Evolutionary conservation across 2,329 filamentous ascomycete genomes (phyloP).

Genomic region (Penicillium crustosum): DNA sequence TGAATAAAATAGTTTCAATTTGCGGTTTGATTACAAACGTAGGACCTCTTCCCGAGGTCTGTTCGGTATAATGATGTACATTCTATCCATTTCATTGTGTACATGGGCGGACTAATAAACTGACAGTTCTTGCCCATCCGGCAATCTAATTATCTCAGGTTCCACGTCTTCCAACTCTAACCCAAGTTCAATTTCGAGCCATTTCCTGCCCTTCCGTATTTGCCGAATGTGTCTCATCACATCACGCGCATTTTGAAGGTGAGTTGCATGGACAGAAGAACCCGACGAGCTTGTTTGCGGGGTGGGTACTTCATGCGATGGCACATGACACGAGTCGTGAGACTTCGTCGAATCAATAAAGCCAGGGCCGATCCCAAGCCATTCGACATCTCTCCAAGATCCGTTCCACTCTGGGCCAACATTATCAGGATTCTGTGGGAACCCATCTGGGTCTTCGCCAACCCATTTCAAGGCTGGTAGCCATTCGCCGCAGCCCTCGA

Average conservation of each 20-base stretch:
- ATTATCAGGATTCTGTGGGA: constrained; percentile 20
- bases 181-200: constrained; percentile 33
- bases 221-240: constrained; percentile 35
- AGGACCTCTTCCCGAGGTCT: background rate
- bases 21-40: background rate
- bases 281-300: background rate
- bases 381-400: constrained; percentile 47
- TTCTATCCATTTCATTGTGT: background rate
- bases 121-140: constrained; percentile 21
- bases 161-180: constrained; percentile 29
- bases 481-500: constrained; percentile 61
- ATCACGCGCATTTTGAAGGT: constrained; percentile 28
- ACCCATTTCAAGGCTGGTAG: constrained; percentile 52
- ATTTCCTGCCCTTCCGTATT: constrained; percentile 39
- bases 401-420: constrained; percentile 48
- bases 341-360: constrained; percentile 33
- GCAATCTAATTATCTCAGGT: constrained; percentile 15
- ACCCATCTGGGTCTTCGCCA: constrained; percentile 29
- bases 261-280: background rate
- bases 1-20: constrained; percentile 19
- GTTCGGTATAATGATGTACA: background rate
- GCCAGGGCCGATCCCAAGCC: constrained; percentile 44
- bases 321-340: background rate
- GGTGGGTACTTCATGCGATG: background rate
- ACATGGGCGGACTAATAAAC: background rate